Evolutionary conservation across 129 eudicot genomes (phyloP).

Genomic region (Glebionis coronaria): DNA sequence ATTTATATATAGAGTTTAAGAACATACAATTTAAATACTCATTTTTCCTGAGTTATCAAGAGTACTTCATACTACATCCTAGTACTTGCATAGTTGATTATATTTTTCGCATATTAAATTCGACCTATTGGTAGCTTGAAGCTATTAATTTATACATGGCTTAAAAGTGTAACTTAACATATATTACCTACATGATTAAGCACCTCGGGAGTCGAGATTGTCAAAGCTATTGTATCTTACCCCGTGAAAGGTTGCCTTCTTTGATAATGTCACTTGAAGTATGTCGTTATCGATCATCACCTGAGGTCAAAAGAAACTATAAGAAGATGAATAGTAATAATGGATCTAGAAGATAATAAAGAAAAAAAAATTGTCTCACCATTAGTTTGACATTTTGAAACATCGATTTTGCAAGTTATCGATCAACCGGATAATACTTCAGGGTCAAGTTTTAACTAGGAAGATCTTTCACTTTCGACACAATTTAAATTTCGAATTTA

Average conservation of each 20-base stretch:
- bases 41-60: conserved; percentile 31
- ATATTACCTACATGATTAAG: conserved; percentile 49
- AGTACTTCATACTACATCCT: conserved; percentile 42
- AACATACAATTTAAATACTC: no score
- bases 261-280: conserved; percentile 50
- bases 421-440: conserved; percentile 48
- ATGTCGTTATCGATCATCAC: conserved; percentile 75
- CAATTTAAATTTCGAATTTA: conserved; percentile 17
- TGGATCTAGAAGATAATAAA: no score
- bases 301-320: conserved; percentile 33
- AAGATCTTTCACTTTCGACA: conserved; percentile 59
- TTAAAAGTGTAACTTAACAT: conserved; percentile 44
- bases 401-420: conserved; percentile 66
- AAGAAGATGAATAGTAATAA: background rate
- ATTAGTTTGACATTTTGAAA: conserved; percentile 61
- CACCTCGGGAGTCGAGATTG: conserved; percentile 58
- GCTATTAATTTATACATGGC: background rate
- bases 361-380: conserved; percentile 32
- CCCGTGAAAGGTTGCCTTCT: conserved; percentile 54
- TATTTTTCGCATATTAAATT: background rate
- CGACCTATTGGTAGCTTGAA: no score
- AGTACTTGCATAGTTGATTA: conserved; percentile 30
- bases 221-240: conserved; percentile 57
- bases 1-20: no score
- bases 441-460: conserved; percentile 64